Base-by-base conservation (phyloP, 2,329 filamentous ascomycete genomes). In the Ilyonectria destructans region DNA sequence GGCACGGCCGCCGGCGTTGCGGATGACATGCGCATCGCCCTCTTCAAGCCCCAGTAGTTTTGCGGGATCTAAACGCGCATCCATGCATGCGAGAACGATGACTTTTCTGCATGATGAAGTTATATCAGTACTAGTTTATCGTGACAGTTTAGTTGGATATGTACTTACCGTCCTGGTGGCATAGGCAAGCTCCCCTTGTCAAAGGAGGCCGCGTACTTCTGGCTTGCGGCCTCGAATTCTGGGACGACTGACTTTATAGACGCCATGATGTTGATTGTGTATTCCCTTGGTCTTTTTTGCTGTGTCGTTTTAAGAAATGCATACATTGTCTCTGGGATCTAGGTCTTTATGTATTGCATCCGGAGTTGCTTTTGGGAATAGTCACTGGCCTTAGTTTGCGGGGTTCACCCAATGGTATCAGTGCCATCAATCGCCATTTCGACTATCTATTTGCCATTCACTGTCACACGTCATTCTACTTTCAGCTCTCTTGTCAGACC, bases 21-120 rank as follows among this genome's bases (percentile, higher is more conserved):
- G 90, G 66, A 95, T 91, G n/a, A 95, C 89, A 78, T 96, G 93
- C 0, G 93, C 93, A 68, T 94, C 92, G 31, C 93, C 93, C 3
- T 75, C 59, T 15, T 67, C 69, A 12, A 75, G 71, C 0, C 74
- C 74, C 0, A 75, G 70, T 1, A 68, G 51, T 40, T 71, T 73
- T 3, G 62, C 70, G 0, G 93, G 90, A 74, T 96, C 74, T 68
- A 91, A 84, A 26, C 93, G 90, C 2, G 93, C 92, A 76, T 96
- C 93, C 93, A 96, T 96, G 80, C 93, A 96, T 0, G 92, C 93
- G 29, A 96, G 86, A 19, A 79, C 72, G 6, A 75, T 71, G n/a
- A 80, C 77, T 8, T 82, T 80, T 15, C 80, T 82, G 19, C 21
- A 7, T 4, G 13, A 31, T 57, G 2, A 46, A 55, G 21, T 40